A percentile compares a stretch with the other conserved stretches of the same genome.
Conservation (phyloP, 768 basidiomycete species). For the Leccinum disarticulatum region DNA sequence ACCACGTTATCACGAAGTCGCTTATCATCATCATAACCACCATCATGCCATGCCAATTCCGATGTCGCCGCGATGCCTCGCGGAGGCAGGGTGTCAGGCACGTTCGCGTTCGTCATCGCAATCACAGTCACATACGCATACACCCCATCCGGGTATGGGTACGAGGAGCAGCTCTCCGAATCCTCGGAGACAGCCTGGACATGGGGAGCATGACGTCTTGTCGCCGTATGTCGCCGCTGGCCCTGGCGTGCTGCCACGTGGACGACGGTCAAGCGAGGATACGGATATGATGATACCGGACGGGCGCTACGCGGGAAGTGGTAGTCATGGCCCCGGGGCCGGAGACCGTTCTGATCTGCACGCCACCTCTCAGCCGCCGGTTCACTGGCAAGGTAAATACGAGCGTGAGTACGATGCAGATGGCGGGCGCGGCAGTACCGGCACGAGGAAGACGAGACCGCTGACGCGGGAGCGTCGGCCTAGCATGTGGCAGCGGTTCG, state of each 20-base stretch:
- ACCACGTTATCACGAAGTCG: conserved; percentile 23
- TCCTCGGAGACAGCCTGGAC: conserved; percentile 18
- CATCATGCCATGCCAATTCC: neutral
- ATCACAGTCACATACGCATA: neutral
- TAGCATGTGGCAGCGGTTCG: conserved; percentile 28
- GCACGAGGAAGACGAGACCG: neutral
- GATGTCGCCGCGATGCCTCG: conserved; percentile 18
- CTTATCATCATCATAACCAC: neutral
- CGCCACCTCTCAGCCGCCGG: neutral
- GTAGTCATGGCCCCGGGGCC: conserved; percentile 2
- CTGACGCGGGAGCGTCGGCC: conserved; percentile 18
- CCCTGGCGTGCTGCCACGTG: conserved; percentile 2
- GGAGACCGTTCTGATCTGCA: conserved; percentile 9
- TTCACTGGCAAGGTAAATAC: neutral
- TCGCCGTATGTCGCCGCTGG: conserved; percentile 4
- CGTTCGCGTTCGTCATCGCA: conserved; percentile 2
- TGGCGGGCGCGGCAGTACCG: neutral
- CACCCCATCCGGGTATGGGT: neutral
- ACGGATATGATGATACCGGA: conserved; percentile 6
- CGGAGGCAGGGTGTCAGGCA: conserved; percentile 28
- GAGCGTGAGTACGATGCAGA: neutral
- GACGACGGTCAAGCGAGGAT: conserved; percentile 15
- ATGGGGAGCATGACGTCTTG: conserved; percentile 7
- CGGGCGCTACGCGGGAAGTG: neutral
- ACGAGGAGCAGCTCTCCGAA: neutral